Evolutionary conservation across 2,329 filamentous ascomycete genomes (phyloP), one percentile per base, ranked within the genome.

Genomic region (Dichotomopilus funicola): DNA sequence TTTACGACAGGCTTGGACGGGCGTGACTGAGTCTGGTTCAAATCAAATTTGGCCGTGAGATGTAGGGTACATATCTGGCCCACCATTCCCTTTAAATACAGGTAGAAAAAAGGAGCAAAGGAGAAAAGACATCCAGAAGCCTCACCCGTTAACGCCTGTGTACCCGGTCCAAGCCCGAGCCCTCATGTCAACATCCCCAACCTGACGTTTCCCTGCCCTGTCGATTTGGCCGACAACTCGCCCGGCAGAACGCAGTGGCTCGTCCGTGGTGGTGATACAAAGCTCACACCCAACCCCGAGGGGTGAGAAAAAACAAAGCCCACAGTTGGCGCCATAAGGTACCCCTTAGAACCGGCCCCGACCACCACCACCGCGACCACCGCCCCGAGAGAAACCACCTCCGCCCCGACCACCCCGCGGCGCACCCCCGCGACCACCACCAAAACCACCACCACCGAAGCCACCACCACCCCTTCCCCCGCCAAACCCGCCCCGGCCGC

Each of bases 381-480:
- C 51, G 11, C 58, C 58, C 6, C 58, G 53, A 12, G 58, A 60
- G 54, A 60, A 60, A 56, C 65, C 71, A 61, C 76, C 76, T 27
- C 60, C 50, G 19, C 19, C 19, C 19, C 19, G 19, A 19, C 60
- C 56, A 35, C 60, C 56, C 9, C 56, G 41, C 38, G 43, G 43
- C 6, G 49, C 44, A 41, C 56, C 56, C 5, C 52, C 55, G 44
- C 66, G 62, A 37, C 67, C 64, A 46, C 68, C 61, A n/a, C 71
- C 68, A 35, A 54, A 46, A 10, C 71, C 66, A 44, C 70, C 67
- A 27, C 70, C 69, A 31, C 70, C 68, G 34, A 54, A 45, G 12
- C 71, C 67, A 19, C 69, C 63, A 41, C 70, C 55, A 47, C 67
- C 60, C 46, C 61, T 41, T 48, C 59, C 54, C 35, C 59, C 59